These are phyloP conservation scores for barrel medic (Medicago truncatula) DNA, from an alignment of 306 rosid species.

Conservation along the genomic window DNA sequence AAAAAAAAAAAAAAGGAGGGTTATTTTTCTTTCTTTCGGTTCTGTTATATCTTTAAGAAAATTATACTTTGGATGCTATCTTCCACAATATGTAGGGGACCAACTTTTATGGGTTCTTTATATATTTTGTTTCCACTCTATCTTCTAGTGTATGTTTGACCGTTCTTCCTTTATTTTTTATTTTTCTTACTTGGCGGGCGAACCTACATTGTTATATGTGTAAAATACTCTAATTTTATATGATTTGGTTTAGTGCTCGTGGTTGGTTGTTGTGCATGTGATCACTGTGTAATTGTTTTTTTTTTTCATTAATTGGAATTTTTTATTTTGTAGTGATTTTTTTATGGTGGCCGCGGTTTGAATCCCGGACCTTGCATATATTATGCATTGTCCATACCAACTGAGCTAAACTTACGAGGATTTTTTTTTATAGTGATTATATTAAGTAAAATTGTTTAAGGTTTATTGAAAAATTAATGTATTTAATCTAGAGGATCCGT, in stretches of 20 bases:
- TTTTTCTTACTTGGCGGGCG: slow-evolving; percentile 55
- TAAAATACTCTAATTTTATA: slow-evolving; percentile 15
- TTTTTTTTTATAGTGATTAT: too few species aligned
- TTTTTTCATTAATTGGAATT: too few species aligned
- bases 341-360: too few species aligned
- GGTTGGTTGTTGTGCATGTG: slow-evolving; percentile 32
- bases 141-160: slow-evolving; percentile 40
- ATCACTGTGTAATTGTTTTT: too few species aligned
- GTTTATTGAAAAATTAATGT: too few species aligned
- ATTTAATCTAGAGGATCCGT: too few species aligned
- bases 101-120: slow-evolving; percentile 1
- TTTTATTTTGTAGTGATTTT: too few species aligned
- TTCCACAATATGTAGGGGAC: background rate
- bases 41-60: background rate
- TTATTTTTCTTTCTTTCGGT: slow-evolving; percentile 1
- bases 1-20: background rate
- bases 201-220: background rate
- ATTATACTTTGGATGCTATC: background rate
- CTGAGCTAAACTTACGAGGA: too few species aligned
- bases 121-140: background rate
- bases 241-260: background rate
- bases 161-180: background rate
- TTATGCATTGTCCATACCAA: too few species aligned
- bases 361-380: too few species aligned
- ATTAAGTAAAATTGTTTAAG: too few species aligned